These are phyloP conservation scores for Leccinum boreale DNA, from an alignment of 768 basidiomycete species.

Conservation along the genomic window DNA sequence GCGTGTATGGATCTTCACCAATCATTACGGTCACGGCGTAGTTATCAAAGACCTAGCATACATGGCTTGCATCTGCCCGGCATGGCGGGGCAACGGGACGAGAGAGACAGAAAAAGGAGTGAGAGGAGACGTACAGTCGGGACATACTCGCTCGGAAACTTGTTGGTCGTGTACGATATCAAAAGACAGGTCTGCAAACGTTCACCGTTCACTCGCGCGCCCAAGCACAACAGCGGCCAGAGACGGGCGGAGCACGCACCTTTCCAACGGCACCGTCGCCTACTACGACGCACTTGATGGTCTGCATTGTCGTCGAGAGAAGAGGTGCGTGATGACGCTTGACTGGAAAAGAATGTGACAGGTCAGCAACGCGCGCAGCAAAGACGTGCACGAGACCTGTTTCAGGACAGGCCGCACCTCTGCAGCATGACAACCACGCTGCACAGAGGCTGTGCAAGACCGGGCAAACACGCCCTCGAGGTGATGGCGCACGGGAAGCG, in stretches of 20 bases:
- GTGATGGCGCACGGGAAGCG: not conserved
- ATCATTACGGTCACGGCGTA: conserved; percentile 99
- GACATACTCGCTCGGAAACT: conserved; percentile 98
- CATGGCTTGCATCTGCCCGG: conserved; percentile 16
- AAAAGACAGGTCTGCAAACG: conserved; percentile 79
- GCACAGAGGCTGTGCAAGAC: conserved; percentile 23
- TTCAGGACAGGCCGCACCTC: conserved; percentile 17
- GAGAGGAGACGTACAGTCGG: conserved; percentile 71
- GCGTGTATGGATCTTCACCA: conserved; percentile 97
- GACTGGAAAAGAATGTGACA: conserved; percentile 1
- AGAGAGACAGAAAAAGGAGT: not conserved
- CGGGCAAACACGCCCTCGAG: conserved; percentile 8
- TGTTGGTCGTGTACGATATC: conserved; percentile 97
- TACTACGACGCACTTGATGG: conserved; percentile 96
- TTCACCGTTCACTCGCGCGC: conserved; percentile 3
- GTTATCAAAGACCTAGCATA: conserved; percentile 83
- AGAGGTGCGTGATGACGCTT: conserved; percentile 12
- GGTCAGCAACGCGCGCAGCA: conserved; percentile 20
- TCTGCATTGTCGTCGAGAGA: conserved; percentile 65
- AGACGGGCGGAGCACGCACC: conserved; percentile 47
- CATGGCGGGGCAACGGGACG: not conserved
- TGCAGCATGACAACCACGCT: conserved; percentile 32
- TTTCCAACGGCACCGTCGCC: conserved; percentile 98
- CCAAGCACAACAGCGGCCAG: not conserved
- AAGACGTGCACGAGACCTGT: conserved; percentile 23